Percentiles rank a stretch among this genome's conserved stretches.
These are phyloP conservation scores for Bromus sterilis DNA, from an alignment of 176 grass and related monocot genomes.

Conservation along the genomic window DNA sequence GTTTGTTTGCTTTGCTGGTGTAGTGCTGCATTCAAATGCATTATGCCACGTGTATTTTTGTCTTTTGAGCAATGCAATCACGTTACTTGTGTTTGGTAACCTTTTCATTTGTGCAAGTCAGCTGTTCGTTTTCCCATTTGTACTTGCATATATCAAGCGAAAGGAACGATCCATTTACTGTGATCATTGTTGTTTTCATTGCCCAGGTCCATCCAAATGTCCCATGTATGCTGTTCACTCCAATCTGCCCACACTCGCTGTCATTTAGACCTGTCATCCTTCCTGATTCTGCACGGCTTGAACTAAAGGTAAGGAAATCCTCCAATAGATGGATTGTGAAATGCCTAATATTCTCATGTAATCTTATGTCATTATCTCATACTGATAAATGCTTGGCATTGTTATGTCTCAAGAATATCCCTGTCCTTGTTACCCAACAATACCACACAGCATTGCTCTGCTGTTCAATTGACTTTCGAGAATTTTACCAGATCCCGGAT, in stretches of 20 bases:
- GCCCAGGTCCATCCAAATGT: constrained; percentile 94
- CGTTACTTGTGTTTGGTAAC: neutral
- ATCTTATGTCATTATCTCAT: neutral
- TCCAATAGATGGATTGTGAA: neutral
- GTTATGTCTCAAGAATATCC: neutral
- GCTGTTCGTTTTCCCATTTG: neutral
- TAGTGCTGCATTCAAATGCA: neutral
- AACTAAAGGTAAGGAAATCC: constrained; percentile 65
- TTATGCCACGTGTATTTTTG: neutral
- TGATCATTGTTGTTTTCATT: constrained; percentile 17
- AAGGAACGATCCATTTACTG: neutral
- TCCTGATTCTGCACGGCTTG: constrained; percentile 85
- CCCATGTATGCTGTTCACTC: constrained; percentile 96
- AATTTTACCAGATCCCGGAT: constrained; percentile 61
- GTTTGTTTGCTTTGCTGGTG: constrained; percentile 4
- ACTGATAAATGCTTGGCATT: neutral
- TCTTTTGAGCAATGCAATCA: neutral
- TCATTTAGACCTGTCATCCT: constrained; percentile 98
- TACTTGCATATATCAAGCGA: neutral
- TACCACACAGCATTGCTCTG: neutral
- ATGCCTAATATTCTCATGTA: neutral
- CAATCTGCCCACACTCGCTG: constrained; percentile 93
- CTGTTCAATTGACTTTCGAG: neutral
- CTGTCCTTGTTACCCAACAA: neutral
- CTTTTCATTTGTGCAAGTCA: neutral